Base-by-base conservation (phyloP, 768 basidiomycete species). In the Boletus reticuloceps region DNA sequence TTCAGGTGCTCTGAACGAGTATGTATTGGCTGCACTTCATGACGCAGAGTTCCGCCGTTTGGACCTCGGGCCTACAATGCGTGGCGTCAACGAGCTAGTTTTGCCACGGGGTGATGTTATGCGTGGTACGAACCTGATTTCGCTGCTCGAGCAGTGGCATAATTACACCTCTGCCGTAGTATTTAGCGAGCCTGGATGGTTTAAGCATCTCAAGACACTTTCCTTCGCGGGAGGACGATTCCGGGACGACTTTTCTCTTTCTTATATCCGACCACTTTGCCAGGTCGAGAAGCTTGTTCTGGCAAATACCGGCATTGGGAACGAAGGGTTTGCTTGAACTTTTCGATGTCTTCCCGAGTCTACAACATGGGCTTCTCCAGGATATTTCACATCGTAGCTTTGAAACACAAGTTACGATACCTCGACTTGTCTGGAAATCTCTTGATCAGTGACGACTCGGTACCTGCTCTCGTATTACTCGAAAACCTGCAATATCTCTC, bases 401-500 rank as follows among this genome's bases (percentile, higher is more conserved):
- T 87, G 51, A 83, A 80, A 63, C 74, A 72, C 47, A 78, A 81
- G 29, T 75, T 89, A 32, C 71, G 63, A 22, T 73, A 76, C 39
- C 80, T 89, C 13, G 78, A 78, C 47, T 61, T 88, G 51, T 73
- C 81, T 12, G 66, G 64, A 20, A 88, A 88, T 58, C 76, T 74
- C 14, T 65, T 66, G 45, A 79, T 89, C 63, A 70, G 79, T 54
- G 79, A 86, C 59, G 82, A 83, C 49, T 77, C 79, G 41, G 71
- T 84, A 20, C 78, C 84, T 22, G 82, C 83, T 42, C 66, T 88
- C 45, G 58, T 79, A 7, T 53, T 81, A 19, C 73, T 86, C 32
- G 64, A 64, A 10, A 78, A 74, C 49, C 74, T 88, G 7, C 64
- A 67, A 2, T 79, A 75, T 55, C 74, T 88, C 25, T 79, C 79